Evolutionary conservation across 1,139 yeast genomes (phyloP).

Genomic region (Oligophagozyma castellii): DNA sequence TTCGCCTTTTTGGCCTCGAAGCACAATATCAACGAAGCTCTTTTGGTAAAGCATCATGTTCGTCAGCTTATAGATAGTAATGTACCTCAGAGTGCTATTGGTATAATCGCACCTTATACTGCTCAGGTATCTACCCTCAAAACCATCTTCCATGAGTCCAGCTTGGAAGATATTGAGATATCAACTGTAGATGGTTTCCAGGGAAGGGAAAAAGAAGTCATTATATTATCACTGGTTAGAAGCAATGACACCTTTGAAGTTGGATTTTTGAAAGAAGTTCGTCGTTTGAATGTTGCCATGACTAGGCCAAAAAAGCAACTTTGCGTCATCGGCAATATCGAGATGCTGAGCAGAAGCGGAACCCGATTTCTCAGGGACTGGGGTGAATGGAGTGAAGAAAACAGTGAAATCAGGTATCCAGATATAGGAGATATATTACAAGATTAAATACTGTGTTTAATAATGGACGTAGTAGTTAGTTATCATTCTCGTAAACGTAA

Average conservation of each 20-base stretch:
- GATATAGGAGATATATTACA: conserved; percentile 26
- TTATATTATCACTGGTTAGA: conserved; percentile 67
- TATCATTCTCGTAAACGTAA: conserved; percentile 27
- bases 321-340: conserved; percentile 78
- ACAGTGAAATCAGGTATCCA: conserved; percentile 61
- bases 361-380: conserved; percentile 46
- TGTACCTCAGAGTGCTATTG: conserved; percentile 42
- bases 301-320: conserved; percentile 82
- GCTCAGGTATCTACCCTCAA: conserved; percentile 64
- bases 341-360: conserved; percentile 33
- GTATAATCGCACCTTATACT: conserved; percentile 77
- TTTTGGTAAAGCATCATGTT: conserved; percentile 46
- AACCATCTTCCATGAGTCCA: conserved; percentile 34
- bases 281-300: conserved; percentile 79
- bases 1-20: conserved; percentile 36
- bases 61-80: conserved; percentile 34
- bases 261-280: conserved; percentile 61
- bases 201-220: conserved; percentile 82
- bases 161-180: conserved; percentile 59
- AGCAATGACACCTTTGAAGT: conserved; percentile 54
- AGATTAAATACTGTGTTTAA: conserved; percentile 1
- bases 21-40: conserved; percentile 61
- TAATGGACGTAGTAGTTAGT: conserved; percentile 2
- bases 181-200: conserved; percentile 89
- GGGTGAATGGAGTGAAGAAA: conserved; percentile 58